These are phyloP conservation scores for Westerdykella aurantiaca DNA, from an alignment of 2,329 filamentous ascomycete species.

Conservation along the genomic window DNA sequence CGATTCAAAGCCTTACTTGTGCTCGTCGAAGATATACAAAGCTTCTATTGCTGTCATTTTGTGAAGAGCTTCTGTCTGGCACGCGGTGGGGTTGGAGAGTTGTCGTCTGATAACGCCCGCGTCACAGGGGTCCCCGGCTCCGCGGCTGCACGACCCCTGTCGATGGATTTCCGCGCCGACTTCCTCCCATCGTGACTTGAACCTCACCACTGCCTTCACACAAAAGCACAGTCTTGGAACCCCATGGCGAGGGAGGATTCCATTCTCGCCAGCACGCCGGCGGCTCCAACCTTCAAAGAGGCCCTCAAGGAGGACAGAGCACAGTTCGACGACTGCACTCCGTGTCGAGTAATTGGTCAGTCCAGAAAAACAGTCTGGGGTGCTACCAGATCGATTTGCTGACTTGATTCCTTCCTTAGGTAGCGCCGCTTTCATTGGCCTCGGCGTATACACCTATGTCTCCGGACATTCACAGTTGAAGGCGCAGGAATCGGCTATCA, in stretches of 20 bases:
- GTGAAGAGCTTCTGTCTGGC: slow-evolving; percentile 6
- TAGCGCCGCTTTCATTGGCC: slow-evolving; percentile 41
- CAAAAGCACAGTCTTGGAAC: slow-evolving; percentile 4
- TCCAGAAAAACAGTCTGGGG: neutral
- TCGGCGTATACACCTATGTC: slow-evolving; percentile 44
- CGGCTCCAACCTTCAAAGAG: slow-evolving; percentile 23
- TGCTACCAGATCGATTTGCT: neutral
- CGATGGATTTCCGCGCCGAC: neutral
- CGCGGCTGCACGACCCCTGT: neutral
- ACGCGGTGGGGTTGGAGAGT: slow-evolving; percentile 18
- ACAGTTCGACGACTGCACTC: slow-evolving; percentile 58
- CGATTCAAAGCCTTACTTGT: slow-evolving; percentile 61
- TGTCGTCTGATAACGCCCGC: slow-evolving; percentile 10
- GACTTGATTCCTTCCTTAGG: slow-evolving; percentile 24
- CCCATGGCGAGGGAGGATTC: neutral
- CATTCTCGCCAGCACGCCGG: neutral
- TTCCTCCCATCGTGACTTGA: neutral
- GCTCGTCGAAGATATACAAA: slow-evolving; percentile 93
- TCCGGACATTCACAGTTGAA: slow-evolving; percentile 43
- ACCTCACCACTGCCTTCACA: neutral
- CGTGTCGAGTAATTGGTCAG: slow-evolving; percentile 66
- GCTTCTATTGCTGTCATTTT: slow-evolving; percentile 75
- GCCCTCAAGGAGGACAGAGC: slow-evolving; percentile 28
- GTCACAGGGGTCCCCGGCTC: neutral
- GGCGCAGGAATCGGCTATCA: slow-evolving; percentile 37